Conservation (phyloP, 139 green algal genomes). For the Tetradesmus lagerheimii region DNA sequence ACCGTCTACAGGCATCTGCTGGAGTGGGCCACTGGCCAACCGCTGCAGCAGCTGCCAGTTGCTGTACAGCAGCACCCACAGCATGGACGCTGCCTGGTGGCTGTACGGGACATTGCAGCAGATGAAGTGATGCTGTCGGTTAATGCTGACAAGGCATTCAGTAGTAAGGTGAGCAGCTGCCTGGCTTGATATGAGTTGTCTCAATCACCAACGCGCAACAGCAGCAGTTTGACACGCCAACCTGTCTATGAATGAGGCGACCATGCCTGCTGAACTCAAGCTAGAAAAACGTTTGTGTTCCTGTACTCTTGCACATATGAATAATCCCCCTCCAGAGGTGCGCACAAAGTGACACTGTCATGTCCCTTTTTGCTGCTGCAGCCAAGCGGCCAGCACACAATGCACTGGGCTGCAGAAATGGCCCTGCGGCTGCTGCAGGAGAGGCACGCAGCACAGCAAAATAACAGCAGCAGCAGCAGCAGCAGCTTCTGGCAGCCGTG, state of each 20-base stretch:
- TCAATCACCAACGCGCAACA: too few species aligned
- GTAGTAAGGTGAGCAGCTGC: conserved; percentile 2
- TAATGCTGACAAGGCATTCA: not conserved
- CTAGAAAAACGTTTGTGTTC: too few species aligned
- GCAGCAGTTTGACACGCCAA: too few species aligned
- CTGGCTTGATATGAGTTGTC: too few species aligned
- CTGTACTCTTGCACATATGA: too few species aligned
- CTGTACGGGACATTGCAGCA: not conserved
- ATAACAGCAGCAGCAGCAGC: not conserved
- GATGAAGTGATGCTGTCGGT: conserved; percentile 25
- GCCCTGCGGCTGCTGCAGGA: conserved; percentile 31
- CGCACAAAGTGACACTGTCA: too few species aligned
- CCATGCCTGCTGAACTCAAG: too few species aligned
- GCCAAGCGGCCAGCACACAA: not conserved
- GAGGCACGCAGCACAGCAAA: not conserved
- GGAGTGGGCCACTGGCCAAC: not conserved
- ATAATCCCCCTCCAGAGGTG: too few species aligned
- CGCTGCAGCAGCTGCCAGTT: not conserved
- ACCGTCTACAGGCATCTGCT: not conserved
- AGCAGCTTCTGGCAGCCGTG: not conserved
- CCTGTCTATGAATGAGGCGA: too few species aligned
- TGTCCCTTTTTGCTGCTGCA: conserved; percentile 10
- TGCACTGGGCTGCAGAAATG: conserved; percentile 46
- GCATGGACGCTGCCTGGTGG: conserved; percentile 22
- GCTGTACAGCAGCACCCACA: conserved; percentile 1